Percentiles rank a stretch among this genome's conserved stretches.
Conservation (phyloP, 208 protist genomes). For the Leishmania aethiopica region DNA sequence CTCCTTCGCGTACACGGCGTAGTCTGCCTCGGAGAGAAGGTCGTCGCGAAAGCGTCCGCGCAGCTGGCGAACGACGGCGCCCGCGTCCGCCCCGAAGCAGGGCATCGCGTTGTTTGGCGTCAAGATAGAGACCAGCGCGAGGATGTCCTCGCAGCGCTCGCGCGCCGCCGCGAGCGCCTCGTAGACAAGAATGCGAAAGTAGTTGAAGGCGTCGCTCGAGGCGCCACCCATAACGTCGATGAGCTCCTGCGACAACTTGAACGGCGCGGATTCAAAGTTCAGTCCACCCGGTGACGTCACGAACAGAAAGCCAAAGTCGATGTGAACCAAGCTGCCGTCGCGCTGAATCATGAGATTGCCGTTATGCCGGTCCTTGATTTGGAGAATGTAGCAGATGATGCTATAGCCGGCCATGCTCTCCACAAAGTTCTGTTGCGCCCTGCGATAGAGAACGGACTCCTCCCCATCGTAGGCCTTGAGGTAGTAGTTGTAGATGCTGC, state of each 20-base stretch:
- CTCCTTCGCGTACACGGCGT: constrained; percentile 82
- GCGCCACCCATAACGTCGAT: constrained; percentile 92
- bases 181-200: constrained; percentile 92
- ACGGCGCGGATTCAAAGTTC: constrained; percentile 94
- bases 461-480: constrained; percentile 68
- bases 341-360: constrained; percentile 94
- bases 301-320: constrained; percentile 98
- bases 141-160: constrained; percentile 79
- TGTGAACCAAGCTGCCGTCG: constrained; percentile 95
- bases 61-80: constrained; percentile 65
- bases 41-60: constrained; percentile 84
- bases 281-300: constrained; percentile 95
- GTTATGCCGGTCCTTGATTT: constrained; percentile 96
- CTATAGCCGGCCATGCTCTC: constrained; percentile 96
- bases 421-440: constrained; percentile 92
- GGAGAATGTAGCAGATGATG: constrained; percentile 93
- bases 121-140: constrained; percentile 88
- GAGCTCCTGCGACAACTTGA: constrained; percentile 94
- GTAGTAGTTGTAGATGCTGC: constrained; percentile 84
- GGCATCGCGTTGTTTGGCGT: constrained; percentile 84
- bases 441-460: constrained; percentile 50
- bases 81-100: constrained; percentile 84
- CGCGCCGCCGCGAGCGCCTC: constrained; percentile 76
- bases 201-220: constrained; percentile 75
- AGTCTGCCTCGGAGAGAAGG: constrained; percentile 80